Percentiles rank a stretch among this genome's conserved stretches.
Evolutionary conservation across 1,139 yeast genomes (phyloP).

Genomic region (Debaryomycetaceae sp.): DNA sequence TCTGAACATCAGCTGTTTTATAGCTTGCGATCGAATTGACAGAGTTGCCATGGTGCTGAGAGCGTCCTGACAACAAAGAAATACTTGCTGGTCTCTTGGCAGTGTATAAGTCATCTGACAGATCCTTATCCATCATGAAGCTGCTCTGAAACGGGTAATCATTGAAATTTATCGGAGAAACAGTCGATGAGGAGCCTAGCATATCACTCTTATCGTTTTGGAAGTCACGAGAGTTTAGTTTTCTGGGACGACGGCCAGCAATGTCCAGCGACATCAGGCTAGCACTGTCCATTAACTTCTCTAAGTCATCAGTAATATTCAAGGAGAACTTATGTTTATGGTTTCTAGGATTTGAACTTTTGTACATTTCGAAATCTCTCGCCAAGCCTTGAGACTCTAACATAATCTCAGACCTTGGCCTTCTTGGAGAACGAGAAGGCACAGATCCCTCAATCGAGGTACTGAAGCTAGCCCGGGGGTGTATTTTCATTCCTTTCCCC

Average conservation of each 20-base stretch:
- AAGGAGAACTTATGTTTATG: slow-evolving; percentile 13
- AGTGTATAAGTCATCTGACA: slow-evolving; percentile 31
- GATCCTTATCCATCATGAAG: neutral
- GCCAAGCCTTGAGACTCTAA: slow-evolving; percentile 10
- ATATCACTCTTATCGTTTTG: neutral
- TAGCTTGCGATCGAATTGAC: slow-evolving; percentile 2
- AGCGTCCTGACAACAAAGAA: slow-evolving; percentile 53
- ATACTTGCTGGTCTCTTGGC: slow-evolving; percentile 68
- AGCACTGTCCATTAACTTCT: slow-evolving; percentile 40
- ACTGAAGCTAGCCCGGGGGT: slow-evolving; percentile 29
- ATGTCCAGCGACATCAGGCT: slow-evolving; percentile 14
- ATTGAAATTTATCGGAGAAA: neutral
- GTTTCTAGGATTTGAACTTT: slow-evolving; percentile 1
- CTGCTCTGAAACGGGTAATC: neutral
- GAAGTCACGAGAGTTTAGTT: neutral
- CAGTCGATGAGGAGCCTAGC: neutral
- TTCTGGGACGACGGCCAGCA: neutral
- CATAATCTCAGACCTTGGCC: slow-evolving; percentile 37
- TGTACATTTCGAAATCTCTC: slow-evolving; percentile 10
- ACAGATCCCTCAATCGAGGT: slow-evolving; percentile 38
- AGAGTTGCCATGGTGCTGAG: slow-evolving; percentile 83
- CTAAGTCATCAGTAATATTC: slow-evolving; percentile 36
- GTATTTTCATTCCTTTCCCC: slow-evolving; percentile 6
- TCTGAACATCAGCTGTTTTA: slow-evolving; percentile 3
- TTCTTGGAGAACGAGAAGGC: slow-evolving; percentile 40